Conservation (phyloP, 192 early-diverging fungal genomes). For the Pilobolus umbonatus region DNA sequence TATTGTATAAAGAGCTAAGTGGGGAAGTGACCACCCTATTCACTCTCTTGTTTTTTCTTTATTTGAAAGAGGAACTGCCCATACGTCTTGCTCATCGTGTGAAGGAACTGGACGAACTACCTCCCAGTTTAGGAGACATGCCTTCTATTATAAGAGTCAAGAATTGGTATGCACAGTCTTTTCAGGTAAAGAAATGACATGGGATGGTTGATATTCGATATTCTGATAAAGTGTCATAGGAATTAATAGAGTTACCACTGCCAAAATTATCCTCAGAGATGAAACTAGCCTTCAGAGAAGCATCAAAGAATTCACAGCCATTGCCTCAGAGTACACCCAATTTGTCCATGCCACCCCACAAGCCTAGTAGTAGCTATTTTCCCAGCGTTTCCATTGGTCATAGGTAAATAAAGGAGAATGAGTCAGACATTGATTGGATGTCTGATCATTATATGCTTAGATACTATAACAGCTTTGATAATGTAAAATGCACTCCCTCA, state of each 20-base stretch:
- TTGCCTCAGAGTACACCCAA: constrained; percentile 44
- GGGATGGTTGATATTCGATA: not conserved
- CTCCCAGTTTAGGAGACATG: constrained; percentile 84
- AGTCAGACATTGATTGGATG: not conserved
- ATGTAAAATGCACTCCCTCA: constrained; percentile 57
- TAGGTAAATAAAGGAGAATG: constrained; percentile 30
- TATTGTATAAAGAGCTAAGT: constrained; percentile 2
- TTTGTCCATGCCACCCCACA: constrained; percentile 27
- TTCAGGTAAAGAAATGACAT: constrained; percentile 49
- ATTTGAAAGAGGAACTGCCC: constrained; percentile 71
- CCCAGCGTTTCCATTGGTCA: constrained; percentile 38
- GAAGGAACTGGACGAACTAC: constrained; percentile 89
- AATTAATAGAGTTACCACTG: constrained; percentile 29
- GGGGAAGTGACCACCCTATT: not conserved
- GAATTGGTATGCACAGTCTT: constrained; percentile 92
- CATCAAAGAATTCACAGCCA: not conserved
- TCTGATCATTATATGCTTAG: not conserved
- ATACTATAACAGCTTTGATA: constrained; percentile 49
- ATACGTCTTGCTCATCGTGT: constrained; percentile 91
- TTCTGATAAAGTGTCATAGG: constrained; percentile 11
- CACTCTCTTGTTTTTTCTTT: too few relatives aligned
- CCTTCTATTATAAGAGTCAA: constrained; percentile 83
- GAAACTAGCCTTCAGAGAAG: constrained; percentile 5
- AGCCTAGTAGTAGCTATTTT: not conserved
- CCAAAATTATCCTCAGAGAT: constrained; percentile 16